Evolutionary conservation across 768 basidiomycete genomes (phyloP), one percentile per base, ranked within the genome.

Genomic region (Kwoniella bestiolae): DNA sequence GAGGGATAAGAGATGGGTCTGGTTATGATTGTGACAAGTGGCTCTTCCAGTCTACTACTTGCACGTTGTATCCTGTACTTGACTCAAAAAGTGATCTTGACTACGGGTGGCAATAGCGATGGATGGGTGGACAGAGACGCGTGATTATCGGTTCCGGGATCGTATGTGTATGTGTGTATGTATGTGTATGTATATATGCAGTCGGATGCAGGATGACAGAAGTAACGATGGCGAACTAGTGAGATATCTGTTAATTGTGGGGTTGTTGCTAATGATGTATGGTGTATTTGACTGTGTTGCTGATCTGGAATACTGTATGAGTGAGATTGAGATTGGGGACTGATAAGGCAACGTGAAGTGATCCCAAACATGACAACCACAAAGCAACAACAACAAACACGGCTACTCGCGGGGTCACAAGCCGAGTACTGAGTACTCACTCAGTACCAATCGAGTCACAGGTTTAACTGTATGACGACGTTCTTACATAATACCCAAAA

Each of bases 101-200:
- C 6, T 21, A n/a, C 50, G 58, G 58, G 58, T 60, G 58, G 58
- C 58, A 60, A 60, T 25, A 7, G 18, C 9, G n/a, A 38, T 35
- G 9, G 25, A 21, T 3, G 14, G 32, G 8, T 28, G 16, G 32
- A 16, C 14, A 46, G 23, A 9, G 46, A 50, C 58, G 34, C 58
- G 31, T 60, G 58, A 60, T 49, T 32, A 28, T n/a, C 56, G 56
- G 18, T 29, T 50, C 58, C 46, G 58, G 31, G 26, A 28, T 34
- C 21, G 9, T 11, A 25, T 28, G 25, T 58, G 41, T 31, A 44
- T 46, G 41, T 56, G 16, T 45, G 28, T 45, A 23, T 60, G 58
- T 60, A 11, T 59, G 5, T 57, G 38, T 0, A 38, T 47, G 31
- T 58, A 31, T 55, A n/a, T 56, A 26, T 56, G 55, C 41, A 21